These are phyloP conservation scores for Climacium dendroides DNA, from an alignment of 225 moss, liverwort and hornwort genomes.

Conservation along the genomic window DNA sequence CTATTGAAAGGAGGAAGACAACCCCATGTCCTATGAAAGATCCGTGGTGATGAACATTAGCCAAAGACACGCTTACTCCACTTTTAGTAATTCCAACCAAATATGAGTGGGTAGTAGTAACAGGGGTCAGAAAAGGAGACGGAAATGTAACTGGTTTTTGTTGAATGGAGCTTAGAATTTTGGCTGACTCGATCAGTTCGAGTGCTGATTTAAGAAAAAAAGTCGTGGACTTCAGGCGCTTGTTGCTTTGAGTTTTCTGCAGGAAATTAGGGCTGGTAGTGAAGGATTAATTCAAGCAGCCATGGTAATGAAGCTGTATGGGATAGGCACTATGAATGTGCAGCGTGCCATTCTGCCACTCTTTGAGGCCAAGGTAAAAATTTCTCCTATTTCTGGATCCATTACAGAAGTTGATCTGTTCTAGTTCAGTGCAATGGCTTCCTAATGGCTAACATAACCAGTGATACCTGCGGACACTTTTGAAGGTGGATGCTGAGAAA, in stretches of 20 bases:
- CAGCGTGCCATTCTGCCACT: neutral
- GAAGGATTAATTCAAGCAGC: neutral
- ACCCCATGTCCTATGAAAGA: neutral
- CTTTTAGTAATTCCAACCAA: neutral
- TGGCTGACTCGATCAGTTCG: neutral
- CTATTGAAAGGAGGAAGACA: neutral
- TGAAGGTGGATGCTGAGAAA: neutral
- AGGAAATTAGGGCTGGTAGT: neutral
- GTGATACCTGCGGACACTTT: neutral
- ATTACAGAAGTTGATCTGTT: neutral
- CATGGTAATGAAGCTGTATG: neutral
- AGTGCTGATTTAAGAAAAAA: neutral
- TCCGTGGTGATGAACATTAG: neutral
- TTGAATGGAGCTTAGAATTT: neutral
- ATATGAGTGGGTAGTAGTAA: neutral
- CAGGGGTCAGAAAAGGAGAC: neutral
- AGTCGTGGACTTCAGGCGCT: neutral
- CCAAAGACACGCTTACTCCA: neutral
- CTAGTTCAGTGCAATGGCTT: neutral
- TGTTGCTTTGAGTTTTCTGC: neutral
- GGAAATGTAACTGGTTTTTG: neutral
- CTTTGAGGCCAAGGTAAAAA: neutral
- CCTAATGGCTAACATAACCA: no score
- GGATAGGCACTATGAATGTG: neutral
- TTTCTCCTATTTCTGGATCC: neutral